Evolutionary conservation across 768 basidiomycete genomes (phyloP).

Genomic region (Lactifluus pinguis): DNA sequence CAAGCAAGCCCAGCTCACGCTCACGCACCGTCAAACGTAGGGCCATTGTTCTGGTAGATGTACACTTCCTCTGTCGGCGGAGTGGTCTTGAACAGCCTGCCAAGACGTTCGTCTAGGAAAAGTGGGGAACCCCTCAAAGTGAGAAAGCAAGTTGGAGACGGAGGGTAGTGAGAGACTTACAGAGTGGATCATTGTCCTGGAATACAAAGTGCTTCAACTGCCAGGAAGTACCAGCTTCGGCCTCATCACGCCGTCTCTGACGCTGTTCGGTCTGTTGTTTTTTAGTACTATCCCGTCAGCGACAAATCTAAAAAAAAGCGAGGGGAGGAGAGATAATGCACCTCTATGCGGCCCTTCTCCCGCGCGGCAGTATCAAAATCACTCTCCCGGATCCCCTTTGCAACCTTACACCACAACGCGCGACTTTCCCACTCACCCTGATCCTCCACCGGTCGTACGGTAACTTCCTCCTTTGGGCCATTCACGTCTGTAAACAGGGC

Average conservation of each 20-base stretch:
- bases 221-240: conserved; percentile 64
- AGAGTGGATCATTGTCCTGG: conserved; percentile 61
- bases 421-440: conserved; percentile 85
- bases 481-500: conserved; percentile 70
- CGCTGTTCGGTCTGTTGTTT: conserved; percentile 76
- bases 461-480: conserved; percentile 66
- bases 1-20: background rate
- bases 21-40: conserved; percentile 18
- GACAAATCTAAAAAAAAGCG: background rate
- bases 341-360: conserved; percentile 91
- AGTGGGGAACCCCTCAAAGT: background rate
- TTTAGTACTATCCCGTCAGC: too few relatives aligned
- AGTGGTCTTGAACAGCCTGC: conserved; percentile 46
- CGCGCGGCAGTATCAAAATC: conserved; percentile 86
- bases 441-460: conserved; percentile 46
- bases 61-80: conserved; percentile 75
- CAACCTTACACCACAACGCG: conserved; percentile 74
- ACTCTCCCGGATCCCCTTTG: conserved; percentile 83
- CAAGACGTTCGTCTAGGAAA: conserved; percentile 55
- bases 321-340: conserved; percentile 22
- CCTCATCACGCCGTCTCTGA: conserved; percentile 78
- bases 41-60: conserved; percentile 51
- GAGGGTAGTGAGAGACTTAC: conserved; percentile 34
- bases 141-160: background rate
- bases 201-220: conserved; percentile 67